Conservation (phyloP, 345 rosid species). For the Mercurialis annua region DNA sequence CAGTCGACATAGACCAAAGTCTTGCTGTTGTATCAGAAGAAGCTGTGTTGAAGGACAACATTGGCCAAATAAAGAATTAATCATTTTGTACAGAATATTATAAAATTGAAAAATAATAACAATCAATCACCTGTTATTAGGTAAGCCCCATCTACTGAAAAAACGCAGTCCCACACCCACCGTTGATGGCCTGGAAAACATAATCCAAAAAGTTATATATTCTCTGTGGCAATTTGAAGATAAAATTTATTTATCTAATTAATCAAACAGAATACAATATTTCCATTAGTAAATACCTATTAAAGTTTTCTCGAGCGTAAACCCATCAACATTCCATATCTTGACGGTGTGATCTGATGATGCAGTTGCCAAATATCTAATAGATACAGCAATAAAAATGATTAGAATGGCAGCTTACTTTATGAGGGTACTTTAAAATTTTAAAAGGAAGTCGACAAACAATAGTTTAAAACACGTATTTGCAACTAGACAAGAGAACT, state of each 20-base stretch:
- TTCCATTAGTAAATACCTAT: slow-evolving; percentile 39
- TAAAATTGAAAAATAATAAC: neutral
- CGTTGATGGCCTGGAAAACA: slow-evolving; percentile 70
- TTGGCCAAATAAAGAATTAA: neutral
- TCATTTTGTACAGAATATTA: neutral
- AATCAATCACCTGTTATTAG: slow-evolving; percentile 67
- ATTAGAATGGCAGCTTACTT: slow-evolving; percentile 2
- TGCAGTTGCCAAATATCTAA: slow-evolving; percentile 92
- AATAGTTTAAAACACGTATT: neutral
- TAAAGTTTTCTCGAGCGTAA: slow-evolving; percentile 83
- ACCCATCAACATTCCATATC: slow-evolving; percentile 96
- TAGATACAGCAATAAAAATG: slow-evolving; percentile 13
- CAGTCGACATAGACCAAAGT: slow-evolving; percentile 71
- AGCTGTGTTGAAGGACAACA: slow-evolving; percentile 40
- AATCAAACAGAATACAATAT: neutral
- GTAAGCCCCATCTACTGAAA: slow-evolving; percentile 96
- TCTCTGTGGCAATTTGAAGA: neutral
- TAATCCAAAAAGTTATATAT: neutral
- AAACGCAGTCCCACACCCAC: slow-evolving; percentile 99
- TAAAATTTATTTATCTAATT: neutral
- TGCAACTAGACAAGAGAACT: neutral
- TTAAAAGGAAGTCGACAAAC: neutral
- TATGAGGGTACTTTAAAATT: neutral
- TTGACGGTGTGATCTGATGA: slow-evolving; percentile 92
- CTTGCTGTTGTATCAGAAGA: slow-evolving; percentile 89